Base-by-base conservation (phyloP, 1,139 yeast species). In the Sugiyamaella xylanicola region DNA sequence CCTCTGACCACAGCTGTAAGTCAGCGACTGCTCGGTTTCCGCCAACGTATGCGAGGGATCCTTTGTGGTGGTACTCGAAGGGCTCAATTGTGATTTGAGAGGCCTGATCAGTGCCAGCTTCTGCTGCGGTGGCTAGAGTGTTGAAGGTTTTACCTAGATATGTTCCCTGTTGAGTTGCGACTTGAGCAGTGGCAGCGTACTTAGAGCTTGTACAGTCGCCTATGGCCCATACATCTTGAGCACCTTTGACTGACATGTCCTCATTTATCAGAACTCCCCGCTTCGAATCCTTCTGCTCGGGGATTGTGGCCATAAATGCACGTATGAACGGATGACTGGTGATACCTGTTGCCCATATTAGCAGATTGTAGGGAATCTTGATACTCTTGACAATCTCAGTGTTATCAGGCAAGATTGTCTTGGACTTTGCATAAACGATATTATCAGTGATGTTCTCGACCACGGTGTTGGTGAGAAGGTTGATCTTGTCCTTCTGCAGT, bases 321-420 rank as follows among this genome's bases (percentile, higher is more conserved):
- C 83, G 79, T 57, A 87, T 81, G 60, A 92, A 80, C 50, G 83
- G 83, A 74, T 96, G 85, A 61, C 92, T 91, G 60, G 95, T 93
- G 73, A 89, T 91, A 75, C 98, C 98, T 52, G 97, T 91, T 58
- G 97, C 97, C 98, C 98, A 92, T 63, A 91, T 93, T 65, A 91
- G 80, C 68, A 89, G 77, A 68, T 97, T 97, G 72, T 91, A 92
- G 55, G 97, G 97, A 66, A 91, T 77, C 63, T 83, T 86, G 49
- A 81, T 74, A 68, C 90, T 88, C 61, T 79, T 83, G 67, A 81
- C 85, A 53, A 95, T 95, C 62, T 79, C 76, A 3, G 49, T 35
- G 22, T 40, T 27, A 25, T 36, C 27, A 2, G 40, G 11, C 15
- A 45, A 25, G 9, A 16, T 8, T 13, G 9, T 21, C 36, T 36